These are phyloP conservation scores for Citropsis articulata DNA, from an alignment of 345 rosid genomes.

Conservation along the genomic window DNA sequence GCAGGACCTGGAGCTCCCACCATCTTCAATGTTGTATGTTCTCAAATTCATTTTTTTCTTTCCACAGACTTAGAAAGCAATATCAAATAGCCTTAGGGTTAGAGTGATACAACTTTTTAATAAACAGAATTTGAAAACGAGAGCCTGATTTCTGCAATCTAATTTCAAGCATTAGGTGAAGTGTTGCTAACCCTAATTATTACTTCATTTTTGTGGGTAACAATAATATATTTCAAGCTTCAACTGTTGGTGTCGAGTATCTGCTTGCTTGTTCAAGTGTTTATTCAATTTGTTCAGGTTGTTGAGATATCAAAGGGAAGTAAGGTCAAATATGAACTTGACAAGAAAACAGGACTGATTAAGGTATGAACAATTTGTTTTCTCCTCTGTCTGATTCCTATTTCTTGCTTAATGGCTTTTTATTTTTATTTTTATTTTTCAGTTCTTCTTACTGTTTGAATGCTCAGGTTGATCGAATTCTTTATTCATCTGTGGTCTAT, in stretches of 20 bases:
- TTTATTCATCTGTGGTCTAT: slow-evolving; percentile 95
- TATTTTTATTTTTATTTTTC: slow-evolving; percentile 9
- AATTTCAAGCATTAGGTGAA: neutral
- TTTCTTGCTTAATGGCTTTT: neutral
- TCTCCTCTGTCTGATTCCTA: neutral
- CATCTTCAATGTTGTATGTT: slow-evolving; percentile 63
- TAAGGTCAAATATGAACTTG: slow-evolving; percentile 96
- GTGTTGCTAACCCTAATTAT: neutral
- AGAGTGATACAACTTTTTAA: neutral
- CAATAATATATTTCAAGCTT: neutral
- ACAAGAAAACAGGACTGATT: slow-evolving; percentile 92
- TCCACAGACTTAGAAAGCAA: neutral
- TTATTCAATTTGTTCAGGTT: slow-evolving; percentile 41
- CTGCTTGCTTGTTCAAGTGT: neutral
- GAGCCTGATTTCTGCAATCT: neutral
- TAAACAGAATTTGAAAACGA: neutral
- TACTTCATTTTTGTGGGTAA: neutral
- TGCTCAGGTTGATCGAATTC: slow-evolving; percentile 72
- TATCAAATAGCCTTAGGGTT: neutral
- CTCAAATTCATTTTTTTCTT: slow-evolving; percentile 5
- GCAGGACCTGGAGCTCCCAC: slow-evolving; percentile 91
- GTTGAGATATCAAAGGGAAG: slow-evolving; percentile 97
- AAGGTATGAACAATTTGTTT: slow-evolving; percentile 45
- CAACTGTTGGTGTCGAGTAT: neutral
- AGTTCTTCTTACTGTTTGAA: slow-evolving; percentile 16